phyloP scores from a whole-genome alignment of 2,329 filamentous ascomycete species.

The Beauveria varroae region DNA sequence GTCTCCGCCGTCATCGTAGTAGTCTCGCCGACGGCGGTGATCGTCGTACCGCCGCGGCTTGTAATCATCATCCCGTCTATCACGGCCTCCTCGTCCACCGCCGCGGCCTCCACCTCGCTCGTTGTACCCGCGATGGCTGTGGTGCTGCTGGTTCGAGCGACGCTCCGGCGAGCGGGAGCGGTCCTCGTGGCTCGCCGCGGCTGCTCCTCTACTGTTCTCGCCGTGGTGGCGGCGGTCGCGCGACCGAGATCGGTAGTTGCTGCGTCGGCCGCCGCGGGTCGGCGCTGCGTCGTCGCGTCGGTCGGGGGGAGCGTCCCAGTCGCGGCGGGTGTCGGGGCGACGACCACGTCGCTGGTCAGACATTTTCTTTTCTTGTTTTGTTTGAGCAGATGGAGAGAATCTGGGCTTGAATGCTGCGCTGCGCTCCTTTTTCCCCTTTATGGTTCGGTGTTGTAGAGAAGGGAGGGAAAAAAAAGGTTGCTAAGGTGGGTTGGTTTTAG shows the following conservation, averaged over 20 bases:
- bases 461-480: too few relatives aligned
- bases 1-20: constrained; percentile 21
- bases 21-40: constrained; percentile 18
- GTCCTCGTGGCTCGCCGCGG: constrained; percentile 23
- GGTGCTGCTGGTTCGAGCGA: constrained; percentile 24
- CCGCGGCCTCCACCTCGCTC: constrained; percentile 11
- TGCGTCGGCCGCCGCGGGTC: constrained; percentile 22
- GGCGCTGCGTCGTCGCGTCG: constrained; percentile 26
- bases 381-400: too few relatives aligned
- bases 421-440: background rate
- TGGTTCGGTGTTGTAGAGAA: background rate
- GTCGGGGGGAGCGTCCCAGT: constrained; percentile 52
- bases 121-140: constrained; percentile 30
- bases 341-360: constrained; percentile 26
- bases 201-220: constrained; percentile 13
- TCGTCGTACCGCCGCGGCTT: constrained; percentile 24
- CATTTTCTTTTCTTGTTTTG: constrained; percentile 18
- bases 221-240: constrained; percentile 21
- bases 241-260: constrained; percentile 27
- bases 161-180: constrained; percentile 30
- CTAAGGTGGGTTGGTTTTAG: too few relatives aligned
- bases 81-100: constrained; percentile 16
- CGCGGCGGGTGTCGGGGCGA: constrained; percentile 35
- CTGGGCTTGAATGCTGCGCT: too few relatives aligned
- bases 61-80: constrained; percentile 27